Evolutionary conservation across 805 yeast species (phyloP).

Genomic region (Schizosaccharomyces lindneri): DNA sequence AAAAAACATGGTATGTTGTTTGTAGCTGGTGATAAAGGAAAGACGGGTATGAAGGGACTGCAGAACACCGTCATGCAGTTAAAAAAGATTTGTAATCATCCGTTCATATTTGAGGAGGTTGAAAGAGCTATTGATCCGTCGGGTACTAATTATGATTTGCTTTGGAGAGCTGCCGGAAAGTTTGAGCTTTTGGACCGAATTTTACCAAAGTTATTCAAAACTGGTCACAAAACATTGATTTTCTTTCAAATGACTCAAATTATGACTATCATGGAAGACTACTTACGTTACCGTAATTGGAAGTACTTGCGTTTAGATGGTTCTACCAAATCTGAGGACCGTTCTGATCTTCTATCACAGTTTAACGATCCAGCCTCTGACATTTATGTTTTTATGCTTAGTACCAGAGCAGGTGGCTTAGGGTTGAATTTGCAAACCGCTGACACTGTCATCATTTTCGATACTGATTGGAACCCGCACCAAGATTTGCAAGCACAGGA

Average conservation of each 20-base stretch:
- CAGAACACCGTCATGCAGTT: conserved; percentile 90
- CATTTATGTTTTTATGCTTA: conserved; percentile 64
- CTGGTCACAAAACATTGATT: conserved; percentile 77
- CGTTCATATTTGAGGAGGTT: conserved; percentile 85
- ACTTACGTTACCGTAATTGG: conserved; percentile 43
- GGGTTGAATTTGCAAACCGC: conserved; percentile 92
- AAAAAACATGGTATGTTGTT: conserved; percentile 57
- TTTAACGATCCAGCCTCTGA: conserved; percentile 75
- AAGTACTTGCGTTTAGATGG: conserved; percentile 84
- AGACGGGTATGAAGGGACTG: conserved; percentile 48
- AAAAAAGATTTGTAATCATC: conserved; percentile 89
- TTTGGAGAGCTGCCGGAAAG: conserved; percentile 86
- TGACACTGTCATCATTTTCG: conserved; percentile 89
- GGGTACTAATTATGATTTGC: conserved; percentile 35
- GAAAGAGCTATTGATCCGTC: conserved; percentile 62
- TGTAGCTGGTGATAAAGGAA: conserved; percentile 17
- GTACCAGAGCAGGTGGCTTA: conserved; percentile 95
- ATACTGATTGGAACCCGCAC: conserved; percentile 98
- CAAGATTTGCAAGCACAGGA: conserved; percentile 98
- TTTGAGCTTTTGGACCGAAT: conserved; percentile 75
- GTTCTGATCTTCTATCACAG: conserved; percentile 46
- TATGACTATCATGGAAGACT: conserved; percentile 98
- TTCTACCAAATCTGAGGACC: conserved; percentile 81
- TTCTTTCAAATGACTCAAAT: conserved; percentile 97
- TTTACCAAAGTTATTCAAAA: conserved; percentile 58